phyloP scores from a whole-genome alignment of 768 basidiomycete species.

The Trametes elegans region DNA sequence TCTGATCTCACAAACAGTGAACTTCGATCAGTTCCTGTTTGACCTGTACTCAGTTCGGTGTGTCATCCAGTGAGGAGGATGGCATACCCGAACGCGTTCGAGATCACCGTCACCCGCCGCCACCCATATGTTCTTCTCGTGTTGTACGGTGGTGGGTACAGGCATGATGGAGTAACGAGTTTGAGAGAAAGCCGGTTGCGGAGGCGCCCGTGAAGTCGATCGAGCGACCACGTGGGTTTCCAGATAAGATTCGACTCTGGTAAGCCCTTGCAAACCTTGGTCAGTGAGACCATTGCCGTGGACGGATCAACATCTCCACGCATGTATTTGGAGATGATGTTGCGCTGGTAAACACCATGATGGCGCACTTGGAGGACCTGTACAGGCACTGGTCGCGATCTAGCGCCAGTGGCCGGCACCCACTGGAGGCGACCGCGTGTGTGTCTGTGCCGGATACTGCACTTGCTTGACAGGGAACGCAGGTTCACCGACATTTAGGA shows the following conservation, averaged over 20 bases:
- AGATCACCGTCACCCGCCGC: conserved; percentile 91
- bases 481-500: too few relatives aligned
- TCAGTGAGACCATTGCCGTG: neutral
- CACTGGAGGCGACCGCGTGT: too few relatives aligned
- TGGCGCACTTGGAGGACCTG: too few relatives aligned
- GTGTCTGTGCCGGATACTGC: too few relatives aligned
- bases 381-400: too few relatives aligned
- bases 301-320: too few relatives aligned
- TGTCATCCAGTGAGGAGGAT: neutral
- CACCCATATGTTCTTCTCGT: conserved; percentile 81
- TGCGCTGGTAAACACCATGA: too few relatives aligned
- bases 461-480: too few relatives aligned
- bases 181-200: neutral
- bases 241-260: neutral
- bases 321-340: too few relatives aligned
- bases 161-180: conserved; percentile 28
- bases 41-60: conserved; percentile 7
- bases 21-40: conserved; percentile 58
- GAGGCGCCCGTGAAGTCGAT: neutral
- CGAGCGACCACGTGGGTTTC: conserved; percentile 9
- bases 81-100: conserved; percentile 64
- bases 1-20: conserved; percentile 35
- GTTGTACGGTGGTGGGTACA: conserved; percentile 29
- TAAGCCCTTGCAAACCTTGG: neutral
- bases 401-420: too few relatives aligned